These are phyloP conservation scores for Solidago caesia DNA, from an alignment of 129 eudicot species.

Conservation along the genomic window DNA sequence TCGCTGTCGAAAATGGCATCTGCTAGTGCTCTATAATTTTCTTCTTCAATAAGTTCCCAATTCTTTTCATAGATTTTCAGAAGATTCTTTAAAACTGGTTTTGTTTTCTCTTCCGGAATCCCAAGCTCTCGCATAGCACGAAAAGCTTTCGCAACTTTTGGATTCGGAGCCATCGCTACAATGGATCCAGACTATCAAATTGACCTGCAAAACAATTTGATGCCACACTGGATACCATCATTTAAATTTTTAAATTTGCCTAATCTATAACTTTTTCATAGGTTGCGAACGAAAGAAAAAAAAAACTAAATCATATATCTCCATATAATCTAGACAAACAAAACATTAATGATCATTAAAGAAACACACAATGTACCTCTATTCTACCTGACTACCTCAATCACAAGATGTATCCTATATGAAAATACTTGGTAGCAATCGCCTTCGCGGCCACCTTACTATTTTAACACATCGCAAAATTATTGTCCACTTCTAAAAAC, in stretches of 20 bases:
- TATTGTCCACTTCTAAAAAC: too few relatives aligned
- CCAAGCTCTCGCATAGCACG: slow-evolving; percentile 79
- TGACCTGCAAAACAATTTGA: slow-evolving; percentile 18
- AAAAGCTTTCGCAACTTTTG: slow-evolving; percentile 63
- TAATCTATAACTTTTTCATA: neutral
- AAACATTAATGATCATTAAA: neutral
- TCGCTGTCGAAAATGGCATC: slow-evolving; percentile 86
- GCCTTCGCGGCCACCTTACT: too few relatives aligned
- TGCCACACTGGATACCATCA: neutral
- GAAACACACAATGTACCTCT: neutral
- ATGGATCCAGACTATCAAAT: slow-evolving; percentile 20
- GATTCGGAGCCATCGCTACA: slow-evolving; percentile 51
- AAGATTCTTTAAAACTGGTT: slow-evolving; percentile 75
- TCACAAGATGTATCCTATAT: slow-evolving; percentile 11
- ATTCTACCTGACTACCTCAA: neutral
- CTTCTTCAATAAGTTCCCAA: slow-evolving; percentile 89
- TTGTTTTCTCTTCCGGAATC: slow-evolving; percentile 70
- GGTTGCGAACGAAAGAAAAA: too few relatives aligned
- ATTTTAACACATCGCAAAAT: too few relatives aligned
- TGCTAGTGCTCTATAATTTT: slow-evolving; percentile 84
- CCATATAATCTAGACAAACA: neutral
- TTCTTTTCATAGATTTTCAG: slow-evolving; percentile 74
- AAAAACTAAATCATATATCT: neutral
- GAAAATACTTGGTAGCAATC: neutral
- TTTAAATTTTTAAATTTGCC: too few relatives aligned